Conservation (phyloP, 805 yeast genomes). For the Saccharomycopsis schoenii region DNA sequence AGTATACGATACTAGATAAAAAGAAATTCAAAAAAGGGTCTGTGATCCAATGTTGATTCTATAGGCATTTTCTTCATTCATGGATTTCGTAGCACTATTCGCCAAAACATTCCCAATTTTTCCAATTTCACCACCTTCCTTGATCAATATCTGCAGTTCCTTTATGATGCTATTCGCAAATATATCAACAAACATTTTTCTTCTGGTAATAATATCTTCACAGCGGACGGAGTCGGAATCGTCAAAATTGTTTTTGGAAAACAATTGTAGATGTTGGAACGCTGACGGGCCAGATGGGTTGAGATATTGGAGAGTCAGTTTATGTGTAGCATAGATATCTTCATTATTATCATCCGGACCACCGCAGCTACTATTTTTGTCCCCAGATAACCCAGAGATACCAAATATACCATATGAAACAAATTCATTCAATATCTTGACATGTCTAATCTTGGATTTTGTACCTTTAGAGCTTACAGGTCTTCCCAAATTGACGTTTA, state of each 20-base stretch:
- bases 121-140: slow-evolving; percentile 70
- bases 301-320: slow-evolving; percentile 42
- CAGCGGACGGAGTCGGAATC: slow-evolving; percentile 40
- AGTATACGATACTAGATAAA: not conserved
- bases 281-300: slow-evolving; percentile 52
- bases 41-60: slow-evolving; percentile 12
- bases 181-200: slow-evolving; percentile 42
- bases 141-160: slow-evolving; percentile 43
- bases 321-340: slow-evolving; percentile 28
- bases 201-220: slow-evolving; percentile 52
- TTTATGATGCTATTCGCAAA: slow-evolving; percentile 42
- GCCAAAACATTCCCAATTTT: slow-evolving; percentile 30
- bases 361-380: not conserved
- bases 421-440: slow-evolving; percentile 27
- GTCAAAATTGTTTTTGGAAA: slow-evolving; percentile 29
- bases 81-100: not conserved
- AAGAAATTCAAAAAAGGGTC: not conserved
- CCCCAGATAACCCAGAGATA: not conserved
- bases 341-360: not conserved
- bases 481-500: slow-evolving; percentile 22
- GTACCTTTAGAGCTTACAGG: slow-evolving; percentile 17
- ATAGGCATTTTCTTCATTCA: slow-evolving; percentile 13
- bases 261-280: slow-evolving; percentile 52
- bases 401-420: slow-evolving; percentile 15
- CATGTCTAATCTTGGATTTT: slow-evolving; percentile 32